Conservation (phyloP, 805 yeast genomes). For the Zygoascus flipseniorum region DNA sequence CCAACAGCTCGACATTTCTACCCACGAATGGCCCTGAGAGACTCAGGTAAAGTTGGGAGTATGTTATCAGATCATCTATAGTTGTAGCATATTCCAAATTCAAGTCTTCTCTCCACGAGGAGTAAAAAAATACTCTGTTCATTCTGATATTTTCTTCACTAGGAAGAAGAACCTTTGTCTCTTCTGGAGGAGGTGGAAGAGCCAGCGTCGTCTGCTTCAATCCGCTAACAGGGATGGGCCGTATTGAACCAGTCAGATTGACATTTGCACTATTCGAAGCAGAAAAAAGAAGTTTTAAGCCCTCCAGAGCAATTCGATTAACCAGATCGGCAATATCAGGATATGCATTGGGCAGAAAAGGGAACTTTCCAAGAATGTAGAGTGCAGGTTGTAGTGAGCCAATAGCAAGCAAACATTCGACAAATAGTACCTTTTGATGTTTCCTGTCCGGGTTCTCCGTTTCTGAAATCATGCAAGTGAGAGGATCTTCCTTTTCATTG, state of each 20-base stretch:
- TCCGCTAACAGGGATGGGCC: conserved; percentile 6
- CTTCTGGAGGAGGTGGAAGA: not conserved
- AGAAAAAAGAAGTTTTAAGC: not conserved
- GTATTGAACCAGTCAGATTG: not conserved
- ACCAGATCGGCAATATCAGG: conserved; percentile 40
- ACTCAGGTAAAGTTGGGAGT: conserved; percentile 24
- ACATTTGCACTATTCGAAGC: no score
- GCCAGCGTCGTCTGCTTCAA: conserved; percentile 9
- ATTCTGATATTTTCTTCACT: not conserved
- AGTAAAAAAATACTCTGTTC: not conserved
- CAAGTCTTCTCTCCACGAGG: not conserved
- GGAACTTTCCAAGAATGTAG: conserved; percentile 50
- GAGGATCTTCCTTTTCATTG: not conserved
- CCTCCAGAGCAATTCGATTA: conserved; percentile 38
- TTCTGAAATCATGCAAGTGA: not conserved
- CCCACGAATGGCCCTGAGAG: conserved; percentile 52
- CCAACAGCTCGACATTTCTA: conserved; percentile 38
- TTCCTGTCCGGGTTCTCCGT: not conserved
- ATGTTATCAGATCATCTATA: not conserved
- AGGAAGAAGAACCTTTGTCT: not conserved
- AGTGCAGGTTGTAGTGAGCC: conserved; percentile 60
- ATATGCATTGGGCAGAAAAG: conserved; percentile 49
- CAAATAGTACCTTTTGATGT: conserved; percentile 36
- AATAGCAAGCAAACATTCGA: conserved; percentile 45
- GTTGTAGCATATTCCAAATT: not conserved